Conservation (phyloP, 805 yeast species). For the Wickerhamomyces queroliae region DNA sequence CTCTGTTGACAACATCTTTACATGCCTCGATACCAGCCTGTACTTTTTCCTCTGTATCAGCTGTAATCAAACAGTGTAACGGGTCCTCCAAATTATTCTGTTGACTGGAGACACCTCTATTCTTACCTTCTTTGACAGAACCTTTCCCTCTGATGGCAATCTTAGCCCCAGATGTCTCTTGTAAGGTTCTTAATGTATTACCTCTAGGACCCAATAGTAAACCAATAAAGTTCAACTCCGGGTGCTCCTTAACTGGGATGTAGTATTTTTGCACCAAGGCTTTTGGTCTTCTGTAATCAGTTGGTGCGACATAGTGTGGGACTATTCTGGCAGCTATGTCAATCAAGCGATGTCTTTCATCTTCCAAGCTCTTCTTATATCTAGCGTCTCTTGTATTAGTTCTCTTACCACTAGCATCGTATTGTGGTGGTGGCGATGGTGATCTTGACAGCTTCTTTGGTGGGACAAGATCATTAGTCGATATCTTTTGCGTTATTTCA, state of each 20-base stretch:
- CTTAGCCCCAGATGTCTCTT: slow-evolving; percentile 80
- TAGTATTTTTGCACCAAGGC: slow-evolving; percentile 76
- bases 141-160: slow-evolving; percentile 94
- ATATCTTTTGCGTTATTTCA: slow-evolving; percentile 63
- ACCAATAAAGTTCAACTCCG: slow-evolving; percentile 91
- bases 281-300: slow-evolving; percentile 65
- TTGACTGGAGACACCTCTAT: slow-evolving; percentile 28
- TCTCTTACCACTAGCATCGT: slow-evolving; percentile 79
- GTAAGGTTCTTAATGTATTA: slow-evolving; percentile 73
- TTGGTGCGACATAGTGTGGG: slow-evolving; percentile 77
- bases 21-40: slow-evolving; percentile 70
- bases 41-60: slow-evolving; percentile 74
- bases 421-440: slow-evolving; percentile 90
- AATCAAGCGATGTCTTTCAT: slow-evolving; percentile 76
- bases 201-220: slow-evolving; percentile 93
- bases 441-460: slow-evolving; percentile 47
- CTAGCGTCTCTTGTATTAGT: slow-evolving; percentile 78
- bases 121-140: slow-evolving; percentile 88
- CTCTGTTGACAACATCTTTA: slow-evolving; percentile 71
- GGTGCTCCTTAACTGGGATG: slow-evolving; percentile 81
- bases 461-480: slow-evolving; percentile 43
- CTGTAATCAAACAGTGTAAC: slow-evolving; percentile 80
- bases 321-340: slow-evolving; percentile 65
- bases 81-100: slow-evolving; percentile 69
- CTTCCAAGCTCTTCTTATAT: slow-evolving; percentile 54